Percentiles rank a stretch among this genome's conserved stretches.
phyloP scores from a whole-genome alignment of 352 stramenopile species.

The Peronospora destructor region DNA sequence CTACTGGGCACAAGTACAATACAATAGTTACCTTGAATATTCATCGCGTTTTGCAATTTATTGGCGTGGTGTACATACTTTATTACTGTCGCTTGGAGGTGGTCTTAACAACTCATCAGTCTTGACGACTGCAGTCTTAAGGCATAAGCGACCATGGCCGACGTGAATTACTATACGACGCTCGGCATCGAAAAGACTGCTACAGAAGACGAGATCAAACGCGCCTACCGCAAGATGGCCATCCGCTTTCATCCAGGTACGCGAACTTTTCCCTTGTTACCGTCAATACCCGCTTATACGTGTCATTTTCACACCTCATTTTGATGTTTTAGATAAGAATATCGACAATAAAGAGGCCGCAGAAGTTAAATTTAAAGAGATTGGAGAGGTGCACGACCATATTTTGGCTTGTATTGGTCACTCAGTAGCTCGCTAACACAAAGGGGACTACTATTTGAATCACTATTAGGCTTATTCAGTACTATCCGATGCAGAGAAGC shows the following conservation, averaged over 20 bases:
- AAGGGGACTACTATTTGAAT: neutral
- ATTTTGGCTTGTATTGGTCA: neutral
- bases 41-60: neutral
- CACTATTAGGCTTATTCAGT: conserved; percentile 79
- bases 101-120: too few relatives aligned
- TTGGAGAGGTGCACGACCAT: conserved; percentile 48
- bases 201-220: conserved; percentile 76
- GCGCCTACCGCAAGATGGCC: conserved; percentile 81
- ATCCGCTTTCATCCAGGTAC: conserved; percentile 83
- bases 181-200: conserved; percentile 63
- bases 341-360: conserved; percentile 82
- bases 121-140: too few relatives aligned
- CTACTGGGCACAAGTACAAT: too few relatives aligned
- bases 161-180: conserved; percentile 66
- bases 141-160: conserved; percentile 28
- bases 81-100: neutral
- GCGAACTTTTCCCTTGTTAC: neutral
- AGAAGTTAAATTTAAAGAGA: conserved; percentile 87
- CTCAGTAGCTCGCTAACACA: neutral
- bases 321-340: conserved; percentile 71
- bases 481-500: conserved; percentile 84
- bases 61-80: neutral
- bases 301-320: conserved; percentile 1
- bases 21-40: too few relatives aligned
- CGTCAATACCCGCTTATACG: too few relatives aligned